Evolutionary conservation across 176 grass and related monocot genomes (phyloP).

Genomic region (Cocos nucifera): DNA sequence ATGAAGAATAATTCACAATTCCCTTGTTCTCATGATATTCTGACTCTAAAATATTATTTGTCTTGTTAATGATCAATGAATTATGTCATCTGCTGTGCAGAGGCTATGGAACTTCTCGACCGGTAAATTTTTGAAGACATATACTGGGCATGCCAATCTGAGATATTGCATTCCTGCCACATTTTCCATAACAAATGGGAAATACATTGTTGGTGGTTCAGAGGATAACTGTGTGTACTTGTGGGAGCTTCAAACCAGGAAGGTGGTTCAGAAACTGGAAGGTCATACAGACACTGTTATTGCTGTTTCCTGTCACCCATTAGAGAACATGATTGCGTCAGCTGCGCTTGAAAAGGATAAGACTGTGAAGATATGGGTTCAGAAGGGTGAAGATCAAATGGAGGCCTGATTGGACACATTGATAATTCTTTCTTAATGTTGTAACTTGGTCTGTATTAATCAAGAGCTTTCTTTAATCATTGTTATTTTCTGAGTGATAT

Average conservation of each 20-base stretch:
- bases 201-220: constrained; percentile 86
- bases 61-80: no score
- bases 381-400: constrained; percentile 46
- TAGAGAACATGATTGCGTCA: constrained; percentile 77
- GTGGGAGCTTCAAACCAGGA: constrained; percentile 91
- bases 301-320: constrained; percentile 78
- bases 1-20: no score
- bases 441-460: no score
- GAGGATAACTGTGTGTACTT: constrained; percentile 85
- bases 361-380: constrained; percentile 85
- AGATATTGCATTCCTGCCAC: constrained; percentile 68
- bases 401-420: constrained; percentile 1
- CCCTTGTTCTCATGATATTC: no score
- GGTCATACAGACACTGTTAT: constrained; percentile 69
- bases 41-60: no score
- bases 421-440: no score
- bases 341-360: constrained; percentile 71
- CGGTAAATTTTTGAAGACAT: constrained; percentile 87
- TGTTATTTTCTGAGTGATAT: no score
- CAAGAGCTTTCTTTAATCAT: no score
- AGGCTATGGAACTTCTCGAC: constrained; percentile 79
- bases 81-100: constrained; percentile 20
- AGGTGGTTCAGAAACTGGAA: constrained; percentile 84
- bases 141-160: constrained; percentile 76
- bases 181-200: constrained; percentile 78